A percentile compares a stretch with the other conserved stretches of the same genome.
Evolutionary conservation across 78 protist species (phyloP).

Genomic region (Paulinella micropora): DNA sequence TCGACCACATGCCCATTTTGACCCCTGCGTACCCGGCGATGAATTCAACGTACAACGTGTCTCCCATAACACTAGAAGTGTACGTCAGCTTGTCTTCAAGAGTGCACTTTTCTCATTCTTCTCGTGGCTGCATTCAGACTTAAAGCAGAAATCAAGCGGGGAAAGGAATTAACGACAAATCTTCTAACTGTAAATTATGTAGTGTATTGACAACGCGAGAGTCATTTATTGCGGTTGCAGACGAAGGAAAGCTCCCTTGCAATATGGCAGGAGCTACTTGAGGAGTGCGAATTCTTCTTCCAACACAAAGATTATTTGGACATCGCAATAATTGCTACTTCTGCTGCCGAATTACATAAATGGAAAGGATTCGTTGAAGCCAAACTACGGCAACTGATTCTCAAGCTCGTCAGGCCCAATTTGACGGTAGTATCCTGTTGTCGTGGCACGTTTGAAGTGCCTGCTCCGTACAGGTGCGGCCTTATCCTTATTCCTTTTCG

Average conservation of each 20-base stretch:
- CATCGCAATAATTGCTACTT: conserved; percentile 16
- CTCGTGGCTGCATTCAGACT: no score
- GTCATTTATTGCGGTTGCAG: conserved; percentile 12
- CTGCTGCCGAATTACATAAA: background rate
- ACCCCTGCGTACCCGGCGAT: conserved; percentile 91
- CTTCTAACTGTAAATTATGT: background rate
- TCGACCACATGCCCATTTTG: conserved; percentile 76
- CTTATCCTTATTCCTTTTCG: no score
- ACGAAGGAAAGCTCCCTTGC: background rate
- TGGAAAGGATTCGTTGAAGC: conserved; percentile 22
- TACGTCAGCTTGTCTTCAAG: no score
- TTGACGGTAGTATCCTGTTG: no score
- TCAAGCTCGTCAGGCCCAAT: no score
- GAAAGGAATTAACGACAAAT: conserved; percentile 29
- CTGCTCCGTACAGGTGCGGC: no score
- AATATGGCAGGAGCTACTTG: conserved; percentile 37
- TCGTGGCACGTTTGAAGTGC: no score
- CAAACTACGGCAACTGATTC: background rate
- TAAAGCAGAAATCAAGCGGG: conserved; percentile 65
- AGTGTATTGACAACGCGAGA: background rate
- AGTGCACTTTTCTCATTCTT: no score
- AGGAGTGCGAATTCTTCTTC: conserved; percentile 50
- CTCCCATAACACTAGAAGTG: conserved; percentile 52
- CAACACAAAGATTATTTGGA: conserved; percentile 31
- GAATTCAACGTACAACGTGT: conserved; percentile 78